A percentile compares a stretch with the other conserved stretches of the same genome.
phyloP scores from a whole-genome alignment of 192 early-diverging fungal genomes.

The Umbelopsis isabellina region DNA sequence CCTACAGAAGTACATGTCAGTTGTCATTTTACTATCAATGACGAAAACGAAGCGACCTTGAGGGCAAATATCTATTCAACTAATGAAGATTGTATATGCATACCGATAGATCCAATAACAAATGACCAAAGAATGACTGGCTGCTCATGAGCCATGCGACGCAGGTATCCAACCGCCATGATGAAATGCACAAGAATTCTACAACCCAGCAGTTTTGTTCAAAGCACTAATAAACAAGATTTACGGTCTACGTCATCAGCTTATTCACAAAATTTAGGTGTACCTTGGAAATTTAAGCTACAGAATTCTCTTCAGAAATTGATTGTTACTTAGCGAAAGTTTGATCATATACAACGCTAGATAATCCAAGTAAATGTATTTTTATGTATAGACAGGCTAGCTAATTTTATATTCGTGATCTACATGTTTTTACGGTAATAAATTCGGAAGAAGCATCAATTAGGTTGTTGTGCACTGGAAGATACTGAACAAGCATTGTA shows the following conservation, averaged over 20 bases:
- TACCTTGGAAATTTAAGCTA: no score
- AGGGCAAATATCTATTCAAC: not conserved
- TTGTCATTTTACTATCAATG: not conserved
- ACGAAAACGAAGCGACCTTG: not conserved
- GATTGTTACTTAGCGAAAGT: no score
- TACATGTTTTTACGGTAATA: no score
- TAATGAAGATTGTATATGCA: not conserved
- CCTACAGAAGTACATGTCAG: slow-evolving; percentile 18
- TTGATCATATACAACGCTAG: no score
- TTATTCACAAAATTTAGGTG: not conserved
- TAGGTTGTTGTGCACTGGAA: no score
- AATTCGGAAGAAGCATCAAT: no score
- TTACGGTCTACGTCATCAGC: slow-evolving; percentile 8
- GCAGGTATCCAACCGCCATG: slow-evolving; percentile 25
- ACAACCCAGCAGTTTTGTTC: not conserved
- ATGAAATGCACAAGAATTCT: slow-evolving; percentile 8
- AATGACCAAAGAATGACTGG: slow-evolving; percentile 42
- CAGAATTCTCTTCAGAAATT: no score
- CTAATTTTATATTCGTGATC: no score
- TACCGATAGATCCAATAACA: slow-evolving; percentile 40
- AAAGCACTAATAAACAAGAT: not conserved
- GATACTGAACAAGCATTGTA: no score
- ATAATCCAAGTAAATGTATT: no score
- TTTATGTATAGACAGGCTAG: no score
- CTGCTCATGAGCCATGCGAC: slow-evolving; percentile 36